Conservation (phyloP, 192 early-diverging fungal species). For the Helicostylum pulchrum region DNA sequence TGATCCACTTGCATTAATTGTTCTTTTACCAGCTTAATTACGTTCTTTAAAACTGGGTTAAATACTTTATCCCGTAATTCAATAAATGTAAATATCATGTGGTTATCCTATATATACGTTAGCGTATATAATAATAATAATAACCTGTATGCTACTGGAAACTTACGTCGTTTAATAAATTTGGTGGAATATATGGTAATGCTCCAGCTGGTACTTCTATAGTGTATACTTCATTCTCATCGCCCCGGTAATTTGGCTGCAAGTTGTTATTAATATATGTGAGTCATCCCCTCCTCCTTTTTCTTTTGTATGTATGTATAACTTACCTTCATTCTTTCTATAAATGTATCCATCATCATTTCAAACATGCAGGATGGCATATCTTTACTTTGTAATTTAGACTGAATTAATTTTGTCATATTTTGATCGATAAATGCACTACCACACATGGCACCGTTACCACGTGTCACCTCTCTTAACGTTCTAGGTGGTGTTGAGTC, state of each 20-base stretch:
- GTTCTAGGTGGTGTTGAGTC: constrained; percentile 33
- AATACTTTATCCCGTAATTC: constrained; percentile 46
- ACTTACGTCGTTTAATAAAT: constrained; percentile 13
- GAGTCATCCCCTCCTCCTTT: background rate
- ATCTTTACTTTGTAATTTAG: constrained; percentile 33
- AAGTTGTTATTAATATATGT: too few relatives aligned
- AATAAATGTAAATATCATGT: constrained; percentile 5
- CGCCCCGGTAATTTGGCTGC: constrained; percentile 42
- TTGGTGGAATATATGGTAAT: background rate
- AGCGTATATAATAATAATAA: background rate
- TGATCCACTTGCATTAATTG: constrained; percentile 38
- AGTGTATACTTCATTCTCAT: constrained; percentile 40
- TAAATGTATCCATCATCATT: constrained; percentile 40
- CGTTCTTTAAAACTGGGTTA: constrained; percentile 38
- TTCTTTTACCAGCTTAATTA: constrained; percentile 38
- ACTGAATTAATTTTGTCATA: constrained; percentile 38
- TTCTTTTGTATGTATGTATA: background rate
- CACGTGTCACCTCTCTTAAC: constrained; percentile 44
- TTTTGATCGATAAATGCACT: constrained; percentile 43
- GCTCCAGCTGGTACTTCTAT: constrained; percentile 41
- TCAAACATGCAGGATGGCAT: constrained; percentile 46
- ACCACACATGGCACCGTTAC: constrained; percentile 46
- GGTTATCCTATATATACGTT: background rate
- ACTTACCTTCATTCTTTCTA: constrained; percentile 39
- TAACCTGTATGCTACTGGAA: background rate